These are phyloP conservation scores for Malus hybrid DNA, from an alignment of 331 rosid species.

Conservation along the genomic window DNA sequence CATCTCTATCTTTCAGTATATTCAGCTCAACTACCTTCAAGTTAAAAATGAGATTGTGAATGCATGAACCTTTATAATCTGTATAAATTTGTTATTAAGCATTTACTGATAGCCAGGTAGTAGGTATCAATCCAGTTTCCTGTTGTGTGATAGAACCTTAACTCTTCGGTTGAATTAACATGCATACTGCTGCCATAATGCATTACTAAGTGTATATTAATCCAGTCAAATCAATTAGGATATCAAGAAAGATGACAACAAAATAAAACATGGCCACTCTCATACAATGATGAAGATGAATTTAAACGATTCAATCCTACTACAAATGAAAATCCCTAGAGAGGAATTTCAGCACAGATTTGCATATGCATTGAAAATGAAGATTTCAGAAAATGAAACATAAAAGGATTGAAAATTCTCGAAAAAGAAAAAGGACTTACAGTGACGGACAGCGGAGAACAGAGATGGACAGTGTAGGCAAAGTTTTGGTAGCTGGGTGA, in stretches of 20 bases:
- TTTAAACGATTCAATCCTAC: background rate
- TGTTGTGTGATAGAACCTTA: background rate
- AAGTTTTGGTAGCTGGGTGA: no score
- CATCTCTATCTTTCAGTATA: no score
- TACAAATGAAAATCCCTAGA: no score
- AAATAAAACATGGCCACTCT: slow-evolving; percentile 6
- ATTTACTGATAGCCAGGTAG: background rate
- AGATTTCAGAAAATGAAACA: no score
- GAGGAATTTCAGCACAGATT: no score
- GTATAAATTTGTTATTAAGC: background rate
- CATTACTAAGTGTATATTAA: background rate
- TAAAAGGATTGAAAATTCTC: no score
- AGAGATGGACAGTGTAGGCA: no score
- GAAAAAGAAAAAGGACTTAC: no score
- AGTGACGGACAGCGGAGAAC: no score
- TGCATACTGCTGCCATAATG: background rate
- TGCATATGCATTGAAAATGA: no score
- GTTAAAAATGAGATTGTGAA: no score
- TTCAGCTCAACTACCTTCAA: no score
- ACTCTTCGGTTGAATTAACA: background rate
- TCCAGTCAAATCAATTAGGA: background rate
- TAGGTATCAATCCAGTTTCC: background rate
- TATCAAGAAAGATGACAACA: background rate
- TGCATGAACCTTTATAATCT: background rate
- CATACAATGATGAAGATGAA: background rate